Percentiles rank a stretch among this genome's conserved stretches.
Evolutionary conservation across 139 green algal genomes (phyloP).

Genomic region (Astrephomene gubernaculifera): DNA sequence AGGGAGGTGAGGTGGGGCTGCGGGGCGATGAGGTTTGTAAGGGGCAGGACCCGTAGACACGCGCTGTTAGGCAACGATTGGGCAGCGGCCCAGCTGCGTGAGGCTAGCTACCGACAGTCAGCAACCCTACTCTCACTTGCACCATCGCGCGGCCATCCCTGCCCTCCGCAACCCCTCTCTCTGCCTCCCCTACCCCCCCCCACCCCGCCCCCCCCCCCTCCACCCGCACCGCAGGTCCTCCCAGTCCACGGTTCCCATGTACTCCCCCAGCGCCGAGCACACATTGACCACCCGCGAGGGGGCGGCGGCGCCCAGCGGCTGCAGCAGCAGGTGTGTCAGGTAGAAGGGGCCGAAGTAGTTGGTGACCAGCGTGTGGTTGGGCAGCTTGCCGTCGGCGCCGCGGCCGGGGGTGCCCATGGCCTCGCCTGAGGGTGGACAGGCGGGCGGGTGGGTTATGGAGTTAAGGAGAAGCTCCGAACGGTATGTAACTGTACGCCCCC

Average conservation of each 20-base stretch:
- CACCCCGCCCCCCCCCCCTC: background rate
- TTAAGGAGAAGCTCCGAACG: too few relatives aligned
- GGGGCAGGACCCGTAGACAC: too few relatives aligned
- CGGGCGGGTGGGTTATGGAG: background rate
- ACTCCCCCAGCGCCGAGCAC: slow-evolving; percentile 31
- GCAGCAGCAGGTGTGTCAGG: slow-evolving; percentile 39
- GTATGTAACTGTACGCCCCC: background rate
- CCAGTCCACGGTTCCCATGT: slow-evolving; percentile 33
- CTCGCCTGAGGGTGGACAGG: background rate
- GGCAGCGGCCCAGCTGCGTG: too few relatives aligned
- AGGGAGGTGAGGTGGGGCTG: background rate
- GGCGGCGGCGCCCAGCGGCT: background rate
- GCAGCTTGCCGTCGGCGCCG: slow-evolving; percentile 26
- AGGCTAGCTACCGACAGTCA: too few relatives aligned
- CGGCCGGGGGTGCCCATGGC: slow-evolving; percentile 32
- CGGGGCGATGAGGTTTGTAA: too few relatives aligned
- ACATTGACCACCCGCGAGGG: slow-evolving; percentile 36
- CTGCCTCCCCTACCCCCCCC: background rate
- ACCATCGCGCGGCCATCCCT: too few relatives aligned
- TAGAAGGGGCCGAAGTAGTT: slow-evolving; percentile 46
- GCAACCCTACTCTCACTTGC: too few relatives aligned
- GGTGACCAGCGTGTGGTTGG: slow-evolving; percentile 42
- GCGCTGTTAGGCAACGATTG: too few relatives aligned
- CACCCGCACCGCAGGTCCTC: slow-evolving; percentile 6
- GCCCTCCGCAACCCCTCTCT: too few relatives aligned